Base-by-base conservation (phyloP, 208 protist genomes). In the Crithidia thermophila region DNA sequence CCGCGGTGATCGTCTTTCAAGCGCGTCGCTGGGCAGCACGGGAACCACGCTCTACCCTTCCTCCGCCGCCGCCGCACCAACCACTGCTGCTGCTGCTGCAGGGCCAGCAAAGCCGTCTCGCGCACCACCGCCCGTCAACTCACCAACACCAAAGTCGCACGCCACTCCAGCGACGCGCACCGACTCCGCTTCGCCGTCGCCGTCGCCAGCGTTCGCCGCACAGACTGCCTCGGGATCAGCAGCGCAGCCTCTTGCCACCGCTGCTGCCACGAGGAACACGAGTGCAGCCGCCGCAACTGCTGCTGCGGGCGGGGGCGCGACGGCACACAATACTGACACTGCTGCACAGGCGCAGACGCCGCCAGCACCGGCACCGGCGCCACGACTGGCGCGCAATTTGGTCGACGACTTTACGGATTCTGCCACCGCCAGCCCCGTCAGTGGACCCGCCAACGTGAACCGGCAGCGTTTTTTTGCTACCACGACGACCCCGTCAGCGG, bases 361-460 rank as follows among this genome's bases (percentile, higher is more conserved):
- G 9, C 45, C 61, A 4, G 30, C 61, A 25, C 60, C 69, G 13
- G 51, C 37, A 40, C 68, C 68, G 4, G 69, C 69, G 23, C 69
- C 61, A 7, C 69, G 49, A 14, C 61, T 75, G 4, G 69, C 69
- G 18, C 69, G 69, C 45, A 75, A 46, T 39, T 36, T 75, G 21
- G 61, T 55, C 20, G 52, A 75, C 0, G 69, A 75, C 53, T 75
- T 75, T 28, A 46, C 25, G n/a, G 58, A 34, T n/a, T 64, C 61
- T 10, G 43, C 43, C 10, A 18, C 61, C n/a, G 34, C 37, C 11
- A 75, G 61, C 20, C 69, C 60, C 11, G 42, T 42, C 0, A 28
- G 1, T 4, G 42, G 18, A 9, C 13, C 47, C 8, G n/a, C 58
- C 13, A 25, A 50, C n/a, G 28, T 4, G 5, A 37, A 21, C 47